phyloP scores from a whole-genome alignment of 2,329 filamentous ascomycete species.

The Xylariaceae sp. region DNA sequence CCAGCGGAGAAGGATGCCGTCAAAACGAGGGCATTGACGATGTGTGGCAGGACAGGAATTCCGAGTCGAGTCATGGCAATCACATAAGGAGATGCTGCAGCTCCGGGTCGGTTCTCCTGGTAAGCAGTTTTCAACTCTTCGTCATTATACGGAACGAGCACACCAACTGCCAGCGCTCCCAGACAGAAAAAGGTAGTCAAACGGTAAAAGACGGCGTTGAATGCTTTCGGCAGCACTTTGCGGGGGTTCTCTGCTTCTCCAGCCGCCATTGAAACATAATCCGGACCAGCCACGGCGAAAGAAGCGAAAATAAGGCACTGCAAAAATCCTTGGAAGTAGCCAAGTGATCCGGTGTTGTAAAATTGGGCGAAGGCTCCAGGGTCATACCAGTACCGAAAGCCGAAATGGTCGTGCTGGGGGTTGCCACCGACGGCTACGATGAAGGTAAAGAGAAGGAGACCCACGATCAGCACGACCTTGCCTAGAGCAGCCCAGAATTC shows the following conservation, averaged over 20 bases:
- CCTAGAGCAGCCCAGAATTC: constrained; percentile 71
- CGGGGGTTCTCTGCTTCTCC: constrained; percentile 69
- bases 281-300: constrained; percentile 59
- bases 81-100: constrained; percentile 63
- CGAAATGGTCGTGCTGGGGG: constrained; percentile 64
- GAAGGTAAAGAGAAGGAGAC: constrained; percentile 71
- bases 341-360: constrained; percentile 59
- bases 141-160: constrained; percentile 66
- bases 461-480: constrained; percentile 67
- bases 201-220: constrained; percentile 74
- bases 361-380: constrained; percentile 67
- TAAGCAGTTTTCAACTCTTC: constrained; percentile 56
- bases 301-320: constrained; percentile 67
- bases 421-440: constrained; percentile 80
- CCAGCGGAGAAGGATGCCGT: constrained; percentile 63
- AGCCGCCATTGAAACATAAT: constrained; percentile 57
- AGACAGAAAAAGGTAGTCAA: constrained; percentile 71
- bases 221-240: constrained; percentile 64
- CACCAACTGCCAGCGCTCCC: constrained; percentile 66
- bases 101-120: constrained; percentile 53
- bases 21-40: constrained; percentile 68
- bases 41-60: constrained; percentile 60
- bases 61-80: constrained; percentile 62
- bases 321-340: constrained; percentile 70
- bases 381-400: constrained; percentile 62